Evolutionary conservation across 306 rosid species (phyloP).

Genomic region (Boehmeria nivea): DNA sequence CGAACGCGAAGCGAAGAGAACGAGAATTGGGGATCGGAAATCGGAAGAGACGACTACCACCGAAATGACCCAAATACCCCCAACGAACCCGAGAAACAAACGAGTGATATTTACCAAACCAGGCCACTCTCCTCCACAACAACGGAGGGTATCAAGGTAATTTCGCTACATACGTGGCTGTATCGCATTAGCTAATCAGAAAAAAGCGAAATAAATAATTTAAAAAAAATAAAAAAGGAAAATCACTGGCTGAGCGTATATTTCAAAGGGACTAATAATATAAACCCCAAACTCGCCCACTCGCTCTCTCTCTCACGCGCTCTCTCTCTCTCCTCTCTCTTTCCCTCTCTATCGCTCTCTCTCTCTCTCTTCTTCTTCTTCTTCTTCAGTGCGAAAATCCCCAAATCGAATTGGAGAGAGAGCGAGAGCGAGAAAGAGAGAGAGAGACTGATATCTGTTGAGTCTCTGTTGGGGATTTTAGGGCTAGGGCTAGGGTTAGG

Average conservation of each 20-base stretch:
- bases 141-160: background rate
- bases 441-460: background rate
- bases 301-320: slow-evolving; percentile 43
- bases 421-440: background rate
- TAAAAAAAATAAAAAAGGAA: background rate
- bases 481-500: slow-evolving; percentile 25
- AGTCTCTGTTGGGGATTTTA: background rate
- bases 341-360: background rate
- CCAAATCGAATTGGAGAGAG: background rate
- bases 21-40: background rate
- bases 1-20: background rate
- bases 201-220: background rate
- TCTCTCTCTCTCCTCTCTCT: slow-evolving; percentile 7
- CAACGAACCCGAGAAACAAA: background rate
- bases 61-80: background rate
- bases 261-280: slow-evolving; percentile 2
- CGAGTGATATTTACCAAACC: background rate
- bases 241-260: slow-evolving; percentile 4
- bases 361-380: background rate
- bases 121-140: too few relatives aligned
- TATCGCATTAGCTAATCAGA: background rate
- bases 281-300: slow-evolving; percentile 9
- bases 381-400: background rate
- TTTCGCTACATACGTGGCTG: background rate
- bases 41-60: background rate